Conservation (phyloP, 768 basidiomycete genomes). For the Termitomyces eurrhizus region DNA sequence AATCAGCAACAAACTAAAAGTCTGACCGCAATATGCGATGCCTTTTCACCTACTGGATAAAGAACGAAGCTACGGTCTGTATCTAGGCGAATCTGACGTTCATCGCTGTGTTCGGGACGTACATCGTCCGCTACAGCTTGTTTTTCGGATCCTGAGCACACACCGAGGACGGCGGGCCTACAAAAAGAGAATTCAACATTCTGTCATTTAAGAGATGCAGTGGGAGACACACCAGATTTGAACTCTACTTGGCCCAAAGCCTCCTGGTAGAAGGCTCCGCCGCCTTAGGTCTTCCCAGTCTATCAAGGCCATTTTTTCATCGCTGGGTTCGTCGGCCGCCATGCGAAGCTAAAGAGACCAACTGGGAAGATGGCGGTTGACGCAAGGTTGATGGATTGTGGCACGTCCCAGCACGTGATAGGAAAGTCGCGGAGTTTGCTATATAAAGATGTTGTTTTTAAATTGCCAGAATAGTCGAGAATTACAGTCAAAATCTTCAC, state of each 20-base stretch:
- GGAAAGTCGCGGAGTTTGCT: not conserved
- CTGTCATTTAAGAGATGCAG: not conserved
- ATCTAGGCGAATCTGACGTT: constrained; percentile 84
- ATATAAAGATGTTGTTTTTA: no score
- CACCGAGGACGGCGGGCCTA: constrained; percentile 18
- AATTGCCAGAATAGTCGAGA: no score
- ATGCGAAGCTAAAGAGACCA: not conserved
- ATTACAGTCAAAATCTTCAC: no score
- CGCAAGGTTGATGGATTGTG: not conserved
- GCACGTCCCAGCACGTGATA: not conserved
- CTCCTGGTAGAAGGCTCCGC: constrained; percentile 51
- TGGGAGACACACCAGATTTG: constrained; percentile 48
- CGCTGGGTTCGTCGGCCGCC: not conserved
- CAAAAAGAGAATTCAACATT: not conserved
- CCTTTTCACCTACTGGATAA: constrained; percentile 77
- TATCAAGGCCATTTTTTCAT: not conserved
- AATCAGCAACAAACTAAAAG: not conserved
- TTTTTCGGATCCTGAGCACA: not conserved
- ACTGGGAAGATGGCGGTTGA: not conserved
- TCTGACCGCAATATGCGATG: not conserved
- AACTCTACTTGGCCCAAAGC: constrained; percentile 55
- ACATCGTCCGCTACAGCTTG: constrained; percentile 13
- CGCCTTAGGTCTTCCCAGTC: constrained; percentile 8
- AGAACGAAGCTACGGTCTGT: constrained; percentile 92
- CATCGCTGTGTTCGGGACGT: constrained; percentile 81